phyloP scores from a whole-genome alignment of 345 rosid species.

The Populus deltoides region DNA sequence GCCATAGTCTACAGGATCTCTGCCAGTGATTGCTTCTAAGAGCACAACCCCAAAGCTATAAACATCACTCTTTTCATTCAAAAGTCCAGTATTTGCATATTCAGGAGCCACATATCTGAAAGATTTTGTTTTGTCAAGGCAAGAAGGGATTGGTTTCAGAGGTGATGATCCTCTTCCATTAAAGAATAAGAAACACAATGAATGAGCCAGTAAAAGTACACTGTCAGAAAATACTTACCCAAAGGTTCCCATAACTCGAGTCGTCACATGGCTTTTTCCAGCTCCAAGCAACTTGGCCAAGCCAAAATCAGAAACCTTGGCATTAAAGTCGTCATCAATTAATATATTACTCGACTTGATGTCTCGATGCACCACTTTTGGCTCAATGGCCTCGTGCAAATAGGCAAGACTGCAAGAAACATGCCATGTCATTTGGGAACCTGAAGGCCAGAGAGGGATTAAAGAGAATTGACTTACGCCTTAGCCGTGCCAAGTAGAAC shows the following conservation, averaged over 20 bases:
- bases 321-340: constrained; percentile 84
- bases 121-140: constrained; percentile 5
- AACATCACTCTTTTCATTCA: constrained; percentile 98
- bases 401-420: constrained; percentile 78
- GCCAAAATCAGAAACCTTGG: constrained; percentile 98
- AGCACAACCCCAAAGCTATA: constrained; percentile 95
- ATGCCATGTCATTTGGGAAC: constrained; percentile 2
- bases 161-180: background rate
- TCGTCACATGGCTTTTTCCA: constrained; percentile 92
- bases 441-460: constrained; percentile 4
- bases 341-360: constrained; percentile 94
- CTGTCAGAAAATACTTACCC: constrained; percentile 49
- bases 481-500: constrained; percentile 78
- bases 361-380: constrained; percentile 99
- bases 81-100: constrained; percentile 93
- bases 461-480: constrained; percentile 53
- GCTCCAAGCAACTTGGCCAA: constrained; percentile 95
- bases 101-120: constrained; percentile 97
- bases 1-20: constrained; percentile 97
- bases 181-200: background rate
- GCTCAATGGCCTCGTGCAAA: constrained; percentile 98
- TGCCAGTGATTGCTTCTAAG: constrained; percentile 85
- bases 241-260: constrained; percentile 99
- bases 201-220: background rate
- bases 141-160: background rate